Conservation (phyloP, 768 basidiomycete genomes). For the Coprinellus aureogranulatus region DNA sequence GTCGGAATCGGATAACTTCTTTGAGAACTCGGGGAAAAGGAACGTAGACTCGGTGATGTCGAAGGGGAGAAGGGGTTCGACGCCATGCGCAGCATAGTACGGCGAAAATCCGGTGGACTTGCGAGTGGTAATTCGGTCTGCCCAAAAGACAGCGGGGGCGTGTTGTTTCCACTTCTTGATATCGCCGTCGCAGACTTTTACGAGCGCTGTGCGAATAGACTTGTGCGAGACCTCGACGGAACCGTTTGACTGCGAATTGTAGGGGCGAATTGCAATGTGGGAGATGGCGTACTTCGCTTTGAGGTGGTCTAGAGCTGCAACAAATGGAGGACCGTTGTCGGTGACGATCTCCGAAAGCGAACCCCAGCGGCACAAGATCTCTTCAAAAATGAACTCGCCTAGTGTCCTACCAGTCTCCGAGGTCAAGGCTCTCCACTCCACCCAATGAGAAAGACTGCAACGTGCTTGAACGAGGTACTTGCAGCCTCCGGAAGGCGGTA, state of each 20-base stretch:
- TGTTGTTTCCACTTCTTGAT: constrained; percentile 27
- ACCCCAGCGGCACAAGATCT: constrained; percentile 25
- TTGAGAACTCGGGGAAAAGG: constrained; percentile 1
- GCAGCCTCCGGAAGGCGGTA: constrained; percentile 23
- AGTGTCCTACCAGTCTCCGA: constrained; percentile 15
- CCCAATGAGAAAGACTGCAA: constrained; percentile 17
- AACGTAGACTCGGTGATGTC: constrained; percentile 16
- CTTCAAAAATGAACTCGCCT: constrained; percentile 22
- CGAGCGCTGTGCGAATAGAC: constrained; percentile 24
- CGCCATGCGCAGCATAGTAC: neutral
- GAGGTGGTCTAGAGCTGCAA: constrained; percentile 18
- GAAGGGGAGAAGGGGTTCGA: constrained; percentile 11
- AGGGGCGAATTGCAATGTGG: constrained; percentile 38
- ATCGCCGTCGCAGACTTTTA: constrained; percentile 30
- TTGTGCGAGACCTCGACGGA: constrained; percentile 29
- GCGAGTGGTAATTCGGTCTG: neutral
- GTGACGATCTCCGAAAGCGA: constrained; percentile 30
- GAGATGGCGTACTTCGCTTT: constrained; percentile 24
- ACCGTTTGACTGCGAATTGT: constrained; percentile 40
- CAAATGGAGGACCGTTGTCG: constrained; percentile 29
- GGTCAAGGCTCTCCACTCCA: constrained; percentile 17
- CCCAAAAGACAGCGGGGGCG: neutral
- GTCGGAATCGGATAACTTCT: constrained; percentile 7
- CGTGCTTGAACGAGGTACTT: constrained; percentile 27
- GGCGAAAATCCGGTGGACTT: neutral